Base-by-base conservation (phyloP, 2,329 filamentous ascomycete species). In the Colletotrichum tabaci region DNA sequence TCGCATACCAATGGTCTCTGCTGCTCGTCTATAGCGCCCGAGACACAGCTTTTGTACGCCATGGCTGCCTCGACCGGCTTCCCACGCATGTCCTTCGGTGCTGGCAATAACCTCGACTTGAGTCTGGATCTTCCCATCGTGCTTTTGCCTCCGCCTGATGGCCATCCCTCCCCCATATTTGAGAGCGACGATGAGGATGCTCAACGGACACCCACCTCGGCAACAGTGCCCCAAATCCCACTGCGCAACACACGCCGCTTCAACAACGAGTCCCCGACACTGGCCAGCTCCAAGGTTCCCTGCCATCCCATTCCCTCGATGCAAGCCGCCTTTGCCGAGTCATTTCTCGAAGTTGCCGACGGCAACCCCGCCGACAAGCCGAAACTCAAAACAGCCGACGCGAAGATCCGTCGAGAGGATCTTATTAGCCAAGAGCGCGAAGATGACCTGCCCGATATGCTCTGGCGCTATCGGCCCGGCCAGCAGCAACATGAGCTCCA, bases 401-500 rank as follows among this genome's bases (percentile, higher is more conserved):
- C 90, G 47, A 89, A 88, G 76, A 86, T 83, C 62, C 89, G 93
- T 75, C 90, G 91, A 74, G 91, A 90, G 75, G 85, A 86, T 78
- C 86, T 96, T 38, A 85, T 97, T 53, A 91, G 93, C 72, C 89
- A 90, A 74, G 86, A 87, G 47, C 87, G 91, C 70, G 91, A 91
- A 71, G 92, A 93, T 69, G 89, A 91, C 16, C 89, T 94, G 15
- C 93, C 94, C 79, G 91, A 90, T 63, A 89, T 91, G 60, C 83
- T 89, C 79, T 98, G 95, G 94, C 90, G 92, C 69, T 91, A 93
- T 79, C 90, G 91, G 64, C 88, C 91, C 0, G 91, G 90, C 53
- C 94, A 96, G 79, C 89, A 90, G 77, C 92, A 94, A 78, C 96
- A 98, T 79, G 94, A 97, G 74, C 85, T 98, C 71, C 92, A 92